A percentile compares a stretch with the other conserved stretches of the same genome.
These are phyloP conservation scores for Ailanthus altissimus DNA, from an alignment of 345 rosid species.

Conservation along the genomic window DNA sequence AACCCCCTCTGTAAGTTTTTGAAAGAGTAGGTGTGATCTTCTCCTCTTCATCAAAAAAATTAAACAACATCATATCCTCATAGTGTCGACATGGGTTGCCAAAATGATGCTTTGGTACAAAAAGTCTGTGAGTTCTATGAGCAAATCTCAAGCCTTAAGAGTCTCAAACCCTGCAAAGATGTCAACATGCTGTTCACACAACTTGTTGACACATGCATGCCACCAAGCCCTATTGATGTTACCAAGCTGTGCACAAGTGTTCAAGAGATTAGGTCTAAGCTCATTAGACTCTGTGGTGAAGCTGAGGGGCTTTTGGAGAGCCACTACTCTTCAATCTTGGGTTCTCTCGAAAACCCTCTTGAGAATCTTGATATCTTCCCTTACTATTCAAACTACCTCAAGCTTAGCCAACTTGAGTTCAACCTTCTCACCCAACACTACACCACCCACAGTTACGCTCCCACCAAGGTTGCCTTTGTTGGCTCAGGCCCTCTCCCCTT, in stretches of 20 bases:
- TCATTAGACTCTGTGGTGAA: conserved; percentile 72
- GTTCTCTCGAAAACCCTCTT: conserved; percentile 66
- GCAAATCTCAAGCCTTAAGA: conserved; percentile 68
- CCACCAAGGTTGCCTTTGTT: conserved; percentile 66
- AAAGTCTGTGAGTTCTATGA: conserved; percentile 55
- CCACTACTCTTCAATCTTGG: conserved; percentile 69
- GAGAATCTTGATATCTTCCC: conserved; percentile 69
- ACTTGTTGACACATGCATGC: conserved; percentile 80
- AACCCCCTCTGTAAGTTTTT: neutral
- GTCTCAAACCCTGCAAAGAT: conserved; percentile 72
- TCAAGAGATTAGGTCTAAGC: conserved; percentile 70
- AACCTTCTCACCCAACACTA: conserved; percentile 49
- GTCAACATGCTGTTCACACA: conserved; percentile 83
- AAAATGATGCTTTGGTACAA: conserved; percentile 55
- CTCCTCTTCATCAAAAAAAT: too few relatives aligned
- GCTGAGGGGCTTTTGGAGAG: conserved; percentile 71
- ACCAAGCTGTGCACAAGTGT: conserved; percentile 49
- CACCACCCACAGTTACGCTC: conserved; percentile 24
- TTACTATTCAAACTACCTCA: conserved; percentile 76
- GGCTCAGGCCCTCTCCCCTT: conserved; percentile 95
- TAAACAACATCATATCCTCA: conserved; percentile 24
- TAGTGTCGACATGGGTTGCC: conserved; percentile 87
- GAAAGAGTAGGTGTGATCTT: neutral
- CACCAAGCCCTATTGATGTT: conserved; percentile 73
- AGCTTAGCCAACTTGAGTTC: conserved; percentile 77